Percentiles rank a stretch among this genome's conserved stretches.
Conservation (phyloP, 257 asterid species). For the Salvia hispanica region DNA sequence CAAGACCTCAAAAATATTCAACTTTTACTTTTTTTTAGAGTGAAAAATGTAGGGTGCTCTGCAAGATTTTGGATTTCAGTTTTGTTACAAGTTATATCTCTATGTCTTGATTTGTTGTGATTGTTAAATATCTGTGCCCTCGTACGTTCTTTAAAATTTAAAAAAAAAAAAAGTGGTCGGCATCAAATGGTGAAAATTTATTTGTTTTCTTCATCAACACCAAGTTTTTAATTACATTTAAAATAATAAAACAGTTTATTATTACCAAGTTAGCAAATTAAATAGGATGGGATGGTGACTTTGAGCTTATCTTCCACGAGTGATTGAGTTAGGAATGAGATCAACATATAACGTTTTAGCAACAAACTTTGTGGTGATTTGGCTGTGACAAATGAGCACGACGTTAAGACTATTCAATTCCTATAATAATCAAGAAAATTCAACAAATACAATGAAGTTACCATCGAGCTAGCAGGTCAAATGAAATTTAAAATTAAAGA, state of each 20-base stretch:
- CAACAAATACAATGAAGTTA: too few species aligned
- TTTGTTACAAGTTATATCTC: too few species aligned
- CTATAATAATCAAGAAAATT: background rate
- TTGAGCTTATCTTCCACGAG: conserved; percentile 23
- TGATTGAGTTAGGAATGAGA: conserved; percentile 22
- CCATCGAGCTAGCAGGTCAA: too few species aligned
- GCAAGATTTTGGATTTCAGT: too few species aligned
- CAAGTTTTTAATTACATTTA: background rate
- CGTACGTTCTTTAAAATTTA: too few species aligned
- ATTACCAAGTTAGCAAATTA: background rate
- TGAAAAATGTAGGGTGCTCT: too few species aligned
- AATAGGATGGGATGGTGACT: conserved; percentile 7
- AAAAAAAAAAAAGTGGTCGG: too few species aligned
- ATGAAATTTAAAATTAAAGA: too few species aligned
- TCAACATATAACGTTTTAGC: conserved; percentile 23
- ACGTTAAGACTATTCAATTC: background rate
- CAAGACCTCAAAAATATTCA: too few species aligned
- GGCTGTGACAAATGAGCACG: conserved; percentile 20
- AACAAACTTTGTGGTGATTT: conserved; percentile 4
- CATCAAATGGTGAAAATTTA: background rate
- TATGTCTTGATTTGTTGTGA: too few species aligned
- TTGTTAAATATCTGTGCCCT: too few species aligned
- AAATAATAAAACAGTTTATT: background rate
- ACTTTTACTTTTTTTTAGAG: too few species aligned
- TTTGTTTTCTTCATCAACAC: background rate